Evolutionary conservation across 2,329 filamentous ascomycete species (phyloP).

Genomic region (Verticillium klebahnii): DNA sequence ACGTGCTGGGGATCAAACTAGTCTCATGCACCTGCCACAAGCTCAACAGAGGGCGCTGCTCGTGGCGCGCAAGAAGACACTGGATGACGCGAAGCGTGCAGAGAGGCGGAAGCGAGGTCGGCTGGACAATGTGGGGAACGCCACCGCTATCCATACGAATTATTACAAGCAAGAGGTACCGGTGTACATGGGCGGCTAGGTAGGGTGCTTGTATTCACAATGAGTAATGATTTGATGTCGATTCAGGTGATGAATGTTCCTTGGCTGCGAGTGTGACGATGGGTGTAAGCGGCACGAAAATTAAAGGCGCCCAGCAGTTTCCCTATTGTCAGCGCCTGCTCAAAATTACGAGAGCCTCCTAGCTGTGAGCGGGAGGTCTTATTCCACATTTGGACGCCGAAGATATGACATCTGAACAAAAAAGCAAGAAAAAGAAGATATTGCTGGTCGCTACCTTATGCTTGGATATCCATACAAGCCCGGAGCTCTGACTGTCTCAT

Average conservation of each 20-base stretch:
- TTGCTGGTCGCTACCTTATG: background rate
- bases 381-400: background rate
- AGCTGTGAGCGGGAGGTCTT: background rate
- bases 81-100: background rate
- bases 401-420: background rate
- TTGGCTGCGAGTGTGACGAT: background rate
- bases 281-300: background rate
- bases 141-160: background rate
- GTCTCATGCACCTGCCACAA: constrained; percentile 13
- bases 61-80: background rate
- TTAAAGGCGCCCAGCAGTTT: background rate
- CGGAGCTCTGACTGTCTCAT: background rate
- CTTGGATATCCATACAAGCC: background rate
- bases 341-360: background rate
- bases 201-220: background rate
- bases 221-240: too few species aligned
- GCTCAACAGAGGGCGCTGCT: constrained; percentile 11
- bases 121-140: background rate
- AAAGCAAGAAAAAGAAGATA: background rate
- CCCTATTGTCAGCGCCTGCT: background rate
- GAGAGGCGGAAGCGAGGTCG: background rate
- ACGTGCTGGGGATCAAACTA: constrained; percentile 13
- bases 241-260: too few species aligned
- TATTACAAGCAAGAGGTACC: background rate
- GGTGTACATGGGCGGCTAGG: background rate